Evolutionary conservation across 1,284 basidiomycete species (phyloP), one percentile per base, ranked within the genome.

Genomic region (Coniferiporia sulphurascens): DNA sequence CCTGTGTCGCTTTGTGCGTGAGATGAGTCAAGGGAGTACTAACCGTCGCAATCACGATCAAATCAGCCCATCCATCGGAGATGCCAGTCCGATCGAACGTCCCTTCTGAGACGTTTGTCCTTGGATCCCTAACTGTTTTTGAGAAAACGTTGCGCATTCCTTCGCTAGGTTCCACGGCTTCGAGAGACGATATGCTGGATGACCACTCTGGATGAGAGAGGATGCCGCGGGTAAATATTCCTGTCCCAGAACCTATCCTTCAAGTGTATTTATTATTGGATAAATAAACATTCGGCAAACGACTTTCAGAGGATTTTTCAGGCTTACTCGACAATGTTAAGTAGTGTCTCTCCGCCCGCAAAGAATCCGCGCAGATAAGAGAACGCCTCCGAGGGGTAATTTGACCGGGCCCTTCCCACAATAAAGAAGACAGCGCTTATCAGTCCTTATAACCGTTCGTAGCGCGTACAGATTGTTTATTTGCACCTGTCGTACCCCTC

Each of bases 191-290:
- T 54, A 91, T 75, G 49, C 69, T 66, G 7, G 71, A 68, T 9
- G 76, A 66, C 79, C 81, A 86, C 45, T 78, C 77, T 7, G 81
- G 75, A 70, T 88, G 80, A 3, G 80, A 78, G 46, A 92, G 74
- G 19, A 92, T 70, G 1, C 87, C 86, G 15, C 89, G 82, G 17
- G 90, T 91, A 69, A 91, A 92, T 51, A 92, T 81, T 4, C 89
- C 90, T 2, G 89, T 91, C 38, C 90, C 90, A 35, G 85, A 73
- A 35, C 89, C 85, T 46, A 89, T 74, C 67, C 86, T 87, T 65
- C 27, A 35, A 52, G 10, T 52, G 32, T 13, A 58, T 52, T 34
- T 41, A 41, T 41, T 8, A 3, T 15, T 41, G 43, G 27, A 12
- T 35, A 13, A 32, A 21, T 36, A 56, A n/a, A 13, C 34, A 32